Conservation (phyloP, 768 basidiomycete species). For the Astraeus odoratus region DNA sequence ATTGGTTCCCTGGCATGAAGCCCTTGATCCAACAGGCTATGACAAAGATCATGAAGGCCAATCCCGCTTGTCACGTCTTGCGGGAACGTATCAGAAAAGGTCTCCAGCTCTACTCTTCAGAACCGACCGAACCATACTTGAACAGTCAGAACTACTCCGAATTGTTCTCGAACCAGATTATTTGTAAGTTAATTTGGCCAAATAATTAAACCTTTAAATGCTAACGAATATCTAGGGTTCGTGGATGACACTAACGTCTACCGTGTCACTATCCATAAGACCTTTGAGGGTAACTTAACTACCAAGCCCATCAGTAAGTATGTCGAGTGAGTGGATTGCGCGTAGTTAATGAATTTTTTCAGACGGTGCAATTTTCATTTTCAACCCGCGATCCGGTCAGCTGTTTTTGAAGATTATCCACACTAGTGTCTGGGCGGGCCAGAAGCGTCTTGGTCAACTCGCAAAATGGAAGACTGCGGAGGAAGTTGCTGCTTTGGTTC, state of each 20-base stretch:
- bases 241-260: constrained; percentile 99
- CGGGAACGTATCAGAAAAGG: constrained; percentile 99
- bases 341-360: not conserved
- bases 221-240: constrained; percentile 59
- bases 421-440: constrained; percentile 99
- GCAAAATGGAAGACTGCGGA: constrained; percentile 99
- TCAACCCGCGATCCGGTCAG: constrained; percentile 98
- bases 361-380: constrained; percentile 98
- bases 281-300: constrained; percentile 99
- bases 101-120: constrained; percentile 95
- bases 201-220: not conserved
- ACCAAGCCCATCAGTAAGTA: constrained; percentile 92
- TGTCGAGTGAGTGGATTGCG: not conserved
- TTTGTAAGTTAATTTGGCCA: constrained; percentile 46
- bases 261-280: constrained; percentile 98
- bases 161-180: constrained; percentile 96
- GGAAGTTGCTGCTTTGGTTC: constrained; percentile 97
- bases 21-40: constrained; percentile 97
- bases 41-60: constrained; percentile 99
- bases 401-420: constrained; percentile 99
- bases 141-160: constrained; percentile 98
- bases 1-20: constrained; percentile 99
- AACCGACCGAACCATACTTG: constrained; percentile 97
- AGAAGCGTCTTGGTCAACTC: constrained; percentile 98
- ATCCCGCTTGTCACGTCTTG: constrained; percentile 94